Evolutionary conservation across 2,329 filamentous ascomycete genomes (phyloP).

Genomic region (Tothia fuscella): DNA sequence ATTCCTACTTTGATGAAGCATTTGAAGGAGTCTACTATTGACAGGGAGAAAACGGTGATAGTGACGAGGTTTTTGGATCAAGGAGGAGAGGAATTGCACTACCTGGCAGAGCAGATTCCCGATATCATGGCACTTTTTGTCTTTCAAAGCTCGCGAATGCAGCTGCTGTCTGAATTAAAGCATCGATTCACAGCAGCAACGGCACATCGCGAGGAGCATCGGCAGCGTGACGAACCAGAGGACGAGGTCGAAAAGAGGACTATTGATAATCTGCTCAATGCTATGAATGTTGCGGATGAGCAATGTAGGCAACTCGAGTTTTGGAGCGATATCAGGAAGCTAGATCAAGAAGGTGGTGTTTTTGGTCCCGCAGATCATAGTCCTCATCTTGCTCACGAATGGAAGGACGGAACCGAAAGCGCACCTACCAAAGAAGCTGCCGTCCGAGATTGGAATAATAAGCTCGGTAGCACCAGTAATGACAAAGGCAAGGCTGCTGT

Average conservation of each 20-base stretch:
- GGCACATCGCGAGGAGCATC: conserved; percentile 36
- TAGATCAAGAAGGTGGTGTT: conserved; percentile 26
- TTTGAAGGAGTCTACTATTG: conserved; percentile 61
- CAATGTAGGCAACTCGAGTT: conserved; percentile 74
- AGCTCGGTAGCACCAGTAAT: too few species aligned
- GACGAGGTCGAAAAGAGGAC: conserved; percentile 37
- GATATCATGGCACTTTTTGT: conserved; percentile 78
- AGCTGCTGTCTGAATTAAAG: conserved; percentile 56
- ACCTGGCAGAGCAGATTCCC: conserved; percentile 64
- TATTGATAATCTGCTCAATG: conserved; percentile 58
- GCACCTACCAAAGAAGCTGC: too few species aligned
- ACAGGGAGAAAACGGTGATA: conserved; percentile 81
- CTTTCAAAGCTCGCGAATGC: conserved; percentile 75
- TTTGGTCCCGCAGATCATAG: conserved; percentile 23
- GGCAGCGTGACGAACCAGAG: conserved; percentile 29
- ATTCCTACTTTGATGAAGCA: conserved; percentile 57
- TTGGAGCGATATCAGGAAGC: conserved; percentile 58
- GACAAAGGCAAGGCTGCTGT: too few species aligned
- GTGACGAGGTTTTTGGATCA: conserved; percentile 72
- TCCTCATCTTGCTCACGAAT: too few species aligned
- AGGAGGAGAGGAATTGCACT: conserved; percentile 61
- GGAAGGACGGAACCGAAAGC: too few species aligned
- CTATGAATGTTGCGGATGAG: conserved; percentile 63
- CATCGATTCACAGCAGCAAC: conserved; percentile 45
- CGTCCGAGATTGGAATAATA: too few species aligned